These are phyloP conservation scores for Mycena vitilis DNA, from an alignment of 768 basidiomycete genomes.

Conservation along the genomic window DNA sequence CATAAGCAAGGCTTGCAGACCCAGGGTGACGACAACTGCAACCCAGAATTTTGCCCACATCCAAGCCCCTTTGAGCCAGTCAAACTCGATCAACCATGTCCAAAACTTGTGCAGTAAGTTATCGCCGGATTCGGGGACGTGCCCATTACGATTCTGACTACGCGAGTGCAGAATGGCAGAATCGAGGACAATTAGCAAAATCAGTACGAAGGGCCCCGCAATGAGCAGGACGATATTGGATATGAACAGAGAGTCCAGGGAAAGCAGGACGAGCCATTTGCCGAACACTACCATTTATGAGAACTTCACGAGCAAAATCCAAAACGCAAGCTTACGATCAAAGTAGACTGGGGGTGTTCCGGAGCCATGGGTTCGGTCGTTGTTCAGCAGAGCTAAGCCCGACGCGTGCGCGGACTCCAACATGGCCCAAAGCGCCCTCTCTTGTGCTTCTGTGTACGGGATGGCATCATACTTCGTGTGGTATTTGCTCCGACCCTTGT, in stretches of 20 bases:
- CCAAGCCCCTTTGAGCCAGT: conserved; percentile 50
- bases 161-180: conserved; percentile 20
- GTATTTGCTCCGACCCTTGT: conserved; percentile 77
- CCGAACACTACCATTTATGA: conserved; percentile 65
- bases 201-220: conserved; percentile 68
- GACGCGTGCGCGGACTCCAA: conserved; percentile 73
- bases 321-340: conserved; percentile 63
- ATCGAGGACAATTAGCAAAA: conserved; percentile 52
- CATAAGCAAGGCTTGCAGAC: conserved; percentile 60
- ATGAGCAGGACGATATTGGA: conserved; percentile 70
- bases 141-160: conserved; percentile 33
- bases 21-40: conserved; percentile 58
- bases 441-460: conserved; percentile 64
- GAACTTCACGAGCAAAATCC: neutral
- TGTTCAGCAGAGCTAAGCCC: conserved; percentile 65
- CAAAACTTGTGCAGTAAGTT: conserved; percentile 37
- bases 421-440: conserved; percentile 80
- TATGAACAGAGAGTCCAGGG: conserved; percentile 61
- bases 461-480: conserved; percentile 82
- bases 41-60: conserved; percentile 74
- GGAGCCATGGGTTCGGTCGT: conserved; percentile 42
- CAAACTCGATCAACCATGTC: conserved; percentile 40
- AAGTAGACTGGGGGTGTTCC: conserved; percentile 70
- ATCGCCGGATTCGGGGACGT: conserved; percentile 34
- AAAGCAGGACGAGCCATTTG: conserved; percentile 63